Evolutionary conservation across 2,329 filamentous ascomycete species (phyloP).

Genomic region (Calonectria pseudoreteaudii): DNA sequence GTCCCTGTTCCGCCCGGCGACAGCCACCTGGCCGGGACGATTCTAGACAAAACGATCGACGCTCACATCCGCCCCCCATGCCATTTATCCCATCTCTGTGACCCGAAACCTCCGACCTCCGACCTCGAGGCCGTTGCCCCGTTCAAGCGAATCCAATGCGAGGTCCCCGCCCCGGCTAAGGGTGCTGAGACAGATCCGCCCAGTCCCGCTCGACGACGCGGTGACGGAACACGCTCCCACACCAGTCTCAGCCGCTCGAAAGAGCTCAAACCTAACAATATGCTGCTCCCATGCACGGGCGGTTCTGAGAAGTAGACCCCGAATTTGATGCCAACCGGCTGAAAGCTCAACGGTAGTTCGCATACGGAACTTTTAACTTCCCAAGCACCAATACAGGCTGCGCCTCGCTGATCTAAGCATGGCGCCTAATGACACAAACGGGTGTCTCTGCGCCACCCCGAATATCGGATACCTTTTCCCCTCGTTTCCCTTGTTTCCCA

Average conservation of each 20-base stretch:
- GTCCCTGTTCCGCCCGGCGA: constrained; percentile 7
- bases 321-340: neutral
- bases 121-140: constrained; percentile 17
- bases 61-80: constrained; percentile 30
- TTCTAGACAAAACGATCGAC: constrained; percentile 40
- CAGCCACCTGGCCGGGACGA: constrained; percentile 15
- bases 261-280: neutral
- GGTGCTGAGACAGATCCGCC: constrained; percentile 28
- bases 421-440: neutral
- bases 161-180: constrained; percentile 22
- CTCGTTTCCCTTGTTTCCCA: constrained; percentile 7
- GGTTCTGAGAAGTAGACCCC: neutral
- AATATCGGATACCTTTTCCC: constrained; percentile 15
- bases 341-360: neutral
- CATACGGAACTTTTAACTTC: neutral
- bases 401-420: neutral
- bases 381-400: neutral
- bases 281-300: neutral
- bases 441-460: neutral
- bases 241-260: constrained; percentile 7
- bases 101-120: constrained; percentile 17
- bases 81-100: constrained; percentile 34
- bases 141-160: constrained; percentile 7
- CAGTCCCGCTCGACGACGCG: constrained; percentile 7
- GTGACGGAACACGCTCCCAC: constrained; percentile 14